Base-by-base conservation (phyloP, 1,139 yeast genomes). In the Scheffersomyces stambukii region DNA sequence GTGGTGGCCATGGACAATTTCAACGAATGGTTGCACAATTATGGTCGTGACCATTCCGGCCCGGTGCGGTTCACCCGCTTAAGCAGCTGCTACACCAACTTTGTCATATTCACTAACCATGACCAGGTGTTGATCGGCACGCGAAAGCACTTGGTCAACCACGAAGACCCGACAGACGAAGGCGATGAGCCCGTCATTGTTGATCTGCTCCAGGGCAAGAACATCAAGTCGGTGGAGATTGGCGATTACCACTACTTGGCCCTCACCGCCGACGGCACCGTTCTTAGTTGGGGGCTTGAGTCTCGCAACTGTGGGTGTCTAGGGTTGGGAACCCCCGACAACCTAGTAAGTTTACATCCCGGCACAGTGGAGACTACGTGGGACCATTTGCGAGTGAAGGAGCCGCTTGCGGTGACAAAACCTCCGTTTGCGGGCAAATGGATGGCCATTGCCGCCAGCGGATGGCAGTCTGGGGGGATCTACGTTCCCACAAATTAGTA, bases 181-280 rank as follows among this genome's bases (percentile, higher is more conserved):
- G 36, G 33, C 6, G 13, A 16, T 2, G 13, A 12, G 2, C 40
- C 40, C 7, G 22, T 31, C 3, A 41, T 69, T 2, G 41, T 65
- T 13, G 57, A 60, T 0, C 68, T 63, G 31, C 48, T 80, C 13
- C 85, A 79, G 38, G 61, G 72, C 6, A 52, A 51, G 12, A 68
- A 70, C 6, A 68, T 83, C 19, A 41, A 41, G 19, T 20, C 35
- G 7, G 55, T 83, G 2, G 77, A 76, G 2, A 70, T 79, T 35
- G 95, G 93, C 0, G 94, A 84, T 48, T 79, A 81, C 45, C 95
- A 84, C 48, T 66, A 56, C 27, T 47, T 83, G 31, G 93, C 86
- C 0, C 55, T 83, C 8, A 64, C 79, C 1, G 61, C 64, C 25
- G 62, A 66, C 9, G 94, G 94, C 0, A 62, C 69, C 3, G 39